These are phyloP conservation scores for Marchantia polymorpha DNA, from an alignment of 225 moss, liverwort and hornwort genomes.

Conservation along the genomic window DNA sequence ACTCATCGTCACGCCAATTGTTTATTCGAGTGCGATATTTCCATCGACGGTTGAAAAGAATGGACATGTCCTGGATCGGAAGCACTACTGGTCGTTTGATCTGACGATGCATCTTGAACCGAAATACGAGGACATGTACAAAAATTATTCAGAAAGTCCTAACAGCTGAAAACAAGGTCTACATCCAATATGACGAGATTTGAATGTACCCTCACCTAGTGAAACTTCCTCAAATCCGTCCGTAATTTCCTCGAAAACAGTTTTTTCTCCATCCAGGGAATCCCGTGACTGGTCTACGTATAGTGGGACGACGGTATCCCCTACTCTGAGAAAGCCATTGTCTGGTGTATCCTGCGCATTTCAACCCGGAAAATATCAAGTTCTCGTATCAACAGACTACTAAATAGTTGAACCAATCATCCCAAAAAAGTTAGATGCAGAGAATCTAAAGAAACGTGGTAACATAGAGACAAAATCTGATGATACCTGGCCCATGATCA, in stretches of 20 bases:
- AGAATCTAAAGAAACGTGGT: too few species aligned
- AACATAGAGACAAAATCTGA: background rate
- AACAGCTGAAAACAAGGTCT: background rate
- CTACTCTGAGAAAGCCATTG: slow-evolving; percentile 66
- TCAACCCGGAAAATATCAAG: background rate
- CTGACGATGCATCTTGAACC: too few species aligned
- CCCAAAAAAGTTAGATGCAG: background rate
- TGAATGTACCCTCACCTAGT: slow-evolving; percentile 45
- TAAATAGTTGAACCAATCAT: background rate
- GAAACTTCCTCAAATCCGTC: slow-evolving; percentile 73
- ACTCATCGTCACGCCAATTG: background rate
- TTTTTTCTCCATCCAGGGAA: slow-evolving; percentile 64
- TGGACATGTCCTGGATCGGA: background rate
- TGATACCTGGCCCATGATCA: slow-evolving; percentile 92
- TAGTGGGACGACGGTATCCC: slow-evolving; percentile 90
- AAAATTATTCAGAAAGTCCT: background rate
- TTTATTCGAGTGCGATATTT: background rate
- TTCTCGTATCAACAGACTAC: background rate
- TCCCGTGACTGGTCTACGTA: slow-evolving; percentile 97
- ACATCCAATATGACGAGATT: background rate
- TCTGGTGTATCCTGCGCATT: slow-evolving; percentile 74
- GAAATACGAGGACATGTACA: too few species aligned
- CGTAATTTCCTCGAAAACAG: slow-evolving; percentile 86
- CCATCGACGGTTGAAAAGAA: background rate
- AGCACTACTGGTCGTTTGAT: too few species aligned